Conservation (phyloP, 2,329 filamentous ascomycete genomes). For the Sclerotinia borealis region DNA sequence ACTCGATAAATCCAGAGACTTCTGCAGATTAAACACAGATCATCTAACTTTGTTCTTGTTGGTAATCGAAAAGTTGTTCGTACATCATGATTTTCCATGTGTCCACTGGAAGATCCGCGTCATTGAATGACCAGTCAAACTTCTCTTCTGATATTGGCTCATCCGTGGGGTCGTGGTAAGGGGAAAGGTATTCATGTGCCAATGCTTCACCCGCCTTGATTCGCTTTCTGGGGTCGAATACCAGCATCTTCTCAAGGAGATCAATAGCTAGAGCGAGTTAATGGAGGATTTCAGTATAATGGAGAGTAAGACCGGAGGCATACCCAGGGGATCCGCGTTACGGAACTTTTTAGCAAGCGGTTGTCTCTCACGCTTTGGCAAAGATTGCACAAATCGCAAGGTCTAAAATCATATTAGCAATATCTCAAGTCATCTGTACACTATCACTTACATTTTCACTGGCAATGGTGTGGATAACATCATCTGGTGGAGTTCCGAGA, state of each 20-base stretch:
- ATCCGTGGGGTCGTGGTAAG: conserved; percentile 95
- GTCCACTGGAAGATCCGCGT: conserved; percentile 92
- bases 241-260: conserved; percentile 91
- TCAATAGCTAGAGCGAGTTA: conserved; percentile 64
- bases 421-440: background rate
- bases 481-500: conserved; percentile 90
- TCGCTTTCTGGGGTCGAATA: conserved; percentile 96
- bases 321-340: conserved; percentile 83
- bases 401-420: conserved; percentile 52
- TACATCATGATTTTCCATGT: conserved; percentile 99
- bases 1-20: conserved; percentile 3
- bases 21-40: conserved; percentile 1
- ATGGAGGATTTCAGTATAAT: conserved; percentile 12
- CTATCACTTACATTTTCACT: conserved; percentile 76
- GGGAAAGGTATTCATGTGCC: conserved; percentile 85
- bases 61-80: conserved; percentile 36
- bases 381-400: conserved; percentile 90
- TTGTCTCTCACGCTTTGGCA: conserved; percentile 89
- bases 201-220: conserved; percentile 82
- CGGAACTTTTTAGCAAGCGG: conserved; percentile 86
- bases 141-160: conserved; percentile 95
- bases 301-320: background rate
- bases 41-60: conserved; percentile 17
- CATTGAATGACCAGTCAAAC: conserved; percentile 99
- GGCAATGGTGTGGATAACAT: conserved; percentile 97